Base-by-base conservation (phyloP, 192 early-diverging fungal genomes). In the Backusella mclennaniae region DNA sequence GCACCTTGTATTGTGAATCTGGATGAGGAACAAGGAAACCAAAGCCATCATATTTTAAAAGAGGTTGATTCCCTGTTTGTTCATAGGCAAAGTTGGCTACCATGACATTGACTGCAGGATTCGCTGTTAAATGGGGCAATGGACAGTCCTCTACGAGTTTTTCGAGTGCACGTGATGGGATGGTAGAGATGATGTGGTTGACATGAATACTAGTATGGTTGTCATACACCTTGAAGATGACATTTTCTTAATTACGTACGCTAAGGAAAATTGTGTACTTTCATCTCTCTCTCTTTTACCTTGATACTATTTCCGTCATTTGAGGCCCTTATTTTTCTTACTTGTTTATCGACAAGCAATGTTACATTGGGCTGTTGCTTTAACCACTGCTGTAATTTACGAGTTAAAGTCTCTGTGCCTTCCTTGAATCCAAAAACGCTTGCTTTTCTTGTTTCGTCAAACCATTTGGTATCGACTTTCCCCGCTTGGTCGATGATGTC, bases 381-480 rank as follows among this genome's bases (percentile, higher is more conserved):
- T 35, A 98, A 83, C 39, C 85, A 82, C 26, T 74, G 69, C 17
- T 86, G 80, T 35, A 97, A 70, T 2, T 86, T 80, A 44, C 90
- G 80, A 0, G 92, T 79, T 12, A 97, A 83, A 3, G 87, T 89
- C 74, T 96, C 89, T 67, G 95, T 82, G 11, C 97, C 97, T 41
- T 89, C 85, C 68, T 87, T 86, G 80, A 98, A 96, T 36, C 94
- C 92, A 82, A 93, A 93, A 67, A 98, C 89, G 77, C 93, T 95
- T 7, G 84, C 85, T 5, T 87, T 85, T 67, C 89, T 82, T 33
- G 95, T 80, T 26, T 76, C 69, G 0, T 87, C 79, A 74, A 91
- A 89, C 79, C 93, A 92, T 31, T 87, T 85, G 41, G 88, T 73
- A 79, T 85, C 78, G 7, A 73, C 33, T 23, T 80, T 67, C 41